Conservation (phyloP, 495 filamentous ascomycete species). For the Trichoderma gamsii region DNA sequence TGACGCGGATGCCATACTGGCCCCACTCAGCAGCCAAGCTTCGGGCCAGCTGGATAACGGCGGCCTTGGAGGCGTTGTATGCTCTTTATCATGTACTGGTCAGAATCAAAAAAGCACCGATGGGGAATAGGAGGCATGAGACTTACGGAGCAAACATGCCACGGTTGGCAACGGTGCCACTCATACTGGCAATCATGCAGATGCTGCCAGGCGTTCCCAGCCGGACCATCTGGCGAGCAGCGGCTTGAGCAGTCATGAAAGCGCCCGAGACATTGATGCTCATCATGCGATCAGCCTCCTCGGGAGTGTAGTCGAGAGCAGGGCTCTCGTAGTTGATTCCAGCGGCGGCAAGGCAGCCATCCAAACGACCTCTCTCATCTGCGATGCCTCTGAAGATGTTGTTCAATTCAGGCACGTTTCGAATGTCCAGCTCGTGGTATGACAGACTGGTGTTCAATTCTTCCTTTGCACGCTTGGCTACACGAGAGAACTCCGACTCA, state of each 20-base stretch:
- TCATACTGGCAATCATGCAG: constrained; percentile 73
- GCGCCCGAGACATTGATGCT: constrained; percentile 69
- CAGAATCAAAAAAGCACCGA: background rate
- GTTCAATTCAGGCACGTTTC: constrained; percentile 65
- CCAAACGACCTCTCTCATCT: constrained; percentile 62
- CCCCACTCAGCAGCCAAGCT: constrained; percentile 91
- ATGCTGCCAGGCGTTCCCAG: constrained; percentile 54
- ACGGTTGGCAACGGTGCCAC: constrained; percentile 69
- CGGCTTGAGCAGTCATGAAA: constrained; percentile 73
- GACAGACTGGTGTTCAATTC: constrained; percentile 64
- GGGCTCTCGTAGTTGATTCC: constrained; percentile 70
- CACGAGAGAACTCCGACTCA: constrained; percentile 45
- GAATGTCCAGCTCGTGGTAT: constrained; percentile 81
- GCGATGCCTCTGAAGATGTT: constrained; percentile 62
- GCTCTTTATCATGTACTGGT: constrained; percentile 43
- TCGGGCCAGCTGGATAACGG: constrained; percentile 73
- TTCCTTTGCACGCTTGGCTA: constrained; percentile 56
- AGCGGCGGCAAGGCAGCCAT: constrained; percentile 77
- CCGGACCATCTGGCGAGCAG: constrained; percentile 68
- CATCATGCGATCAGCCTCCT: constrained; percentile 59
- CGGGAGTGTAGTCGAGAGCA: constrained; percentile 61
- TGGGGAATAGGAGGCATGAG: constrained; percentile 32
- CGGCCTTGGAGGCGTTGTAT: constrained; percentile 89
- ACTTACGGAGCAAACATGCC: constrained; percentile 45
- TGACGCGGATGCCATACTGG: constrained; percentile 78